Conservation (phyloP, 1,139 yeast species). For the Diutina mesorugosa region DNA sequence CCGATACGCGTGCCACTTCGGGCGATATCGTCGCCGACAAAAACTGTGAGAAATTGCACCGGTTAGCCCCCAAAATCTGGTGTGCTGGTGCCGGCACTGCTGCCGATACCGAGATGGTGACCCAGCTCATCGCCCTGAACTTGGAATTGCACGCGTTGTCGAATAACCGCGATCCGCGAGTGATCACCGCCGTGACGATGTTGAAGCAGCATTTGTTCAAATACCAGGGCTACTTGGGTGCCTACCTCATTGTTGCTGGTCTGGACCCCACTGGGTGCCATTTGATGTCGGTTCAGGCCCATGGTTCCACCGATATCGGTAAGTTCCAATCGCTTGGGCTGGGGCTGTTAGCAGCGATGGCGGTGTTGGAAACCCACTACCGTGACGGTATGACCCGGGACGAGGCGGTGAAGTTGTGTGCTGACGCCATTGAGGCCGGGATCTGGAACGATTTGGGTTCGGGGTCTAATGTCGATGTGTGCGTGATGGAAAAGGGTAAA, state of each 20-base stretch:
- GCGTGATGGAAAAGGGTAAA: constrained; percentile 89
- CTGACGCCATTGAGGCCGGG: constrained; percentile 94
- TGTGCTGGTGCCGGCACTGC: constrained; percentile 99
- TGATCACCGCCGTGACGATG: constrained; percentile 85
- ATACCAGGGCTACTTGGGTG: constrained; percentile 95
- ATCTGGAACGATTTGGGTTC: constrained; percentile 98
- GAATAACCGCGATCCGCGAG: constrained; percentile 80
- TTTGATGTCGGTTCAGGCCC: constrained; percentile 87
- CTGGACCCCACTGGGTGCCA: constrained; percentile 95
- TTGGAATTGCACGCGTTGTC: constrained; percentile 79
- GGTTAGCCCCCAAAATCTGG: constrained; percentile 91
- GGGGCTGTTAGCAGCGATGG: constrained; percentile 99
- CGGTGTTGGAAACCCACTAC: constrained; percentile 86
- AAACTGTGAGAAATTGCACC: constrained; percentile 91
- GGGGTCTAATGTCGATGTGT: constrained; percentile 92
- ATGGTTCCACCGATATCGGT: constrained; percentile 94
- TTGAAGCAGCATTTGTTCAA: constrained; percentile 90
- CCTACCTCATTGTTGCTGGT: constrained; percentile 93
- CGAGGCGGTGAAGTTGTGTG: constrained; percentile 79
- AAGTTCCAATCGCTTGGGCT: constrained; percentile 87
- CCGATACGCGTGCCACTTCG: constrained; percentile 95
- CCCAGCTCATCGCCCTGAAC: constrained; percentile 83
- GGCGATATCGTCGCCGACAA: constrained; percentile 96
- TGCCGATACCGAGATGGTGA: constrained; percentile 97
- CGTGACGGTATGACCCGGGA: constrained; percentile 64